Conservation (phyloP, 352 stramenopile genomes). For the Phytophthora quininea region DNA sequence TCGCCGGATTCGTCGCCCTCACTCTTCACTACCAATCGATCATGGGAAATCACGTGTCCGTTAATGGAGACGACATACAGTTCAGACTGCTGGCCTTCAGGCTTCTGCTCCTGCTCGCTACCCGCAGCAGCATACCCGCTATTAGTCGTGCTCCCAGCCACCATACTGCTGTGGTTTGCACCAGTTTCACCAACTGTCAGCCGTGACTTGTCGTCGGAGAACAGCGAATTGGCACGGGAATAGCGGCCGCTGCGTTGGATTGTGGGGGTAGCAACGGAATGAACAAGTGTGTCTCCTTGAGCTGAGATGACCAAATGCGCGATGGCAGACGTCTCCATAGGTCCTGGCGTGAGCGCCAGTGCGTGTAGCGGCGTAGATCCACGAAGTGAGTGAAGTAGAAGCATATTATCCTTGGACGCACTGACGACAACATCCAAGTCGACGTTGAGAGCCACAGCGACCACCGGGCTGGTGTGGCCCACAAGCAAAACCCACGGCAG, state of each 20-base stretch:
- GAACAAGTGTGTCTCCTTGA: constrained; percentile 73
- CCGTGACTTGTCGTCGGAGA: constrained; percentile 51
- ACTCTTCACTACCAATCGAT: constrained; percentile 48
- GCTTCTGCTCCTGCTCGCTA: constrained; percentile 24
- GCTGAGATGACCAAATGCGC: constrained; percentile 80
- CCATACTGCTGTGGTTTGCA: constrained; percentile 41
- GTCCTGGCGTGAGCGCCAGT: constrained; percentile 58
- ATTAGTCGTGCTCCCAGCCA: constrained; percentile 39
- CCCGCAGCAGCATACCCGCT: constrained; percentile 38
- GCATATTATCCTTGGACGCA: constrained; percentile 74
- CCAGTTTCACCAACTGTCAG: constrained; percentile 40
- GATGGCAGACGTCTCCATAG: constrained; percentile 54
- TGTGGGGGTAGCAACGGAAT: constrained; percentile 58
- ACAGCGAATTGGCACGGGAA: constrained; percentile 46
- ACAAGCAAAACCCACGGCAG: constrained; percentile 83
- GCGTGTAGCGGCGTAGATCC: constrained; percentile 76
- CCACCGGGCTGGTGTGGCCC: constrained; percentile 78
- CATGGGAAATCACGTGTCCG: constrained; percentile 70
- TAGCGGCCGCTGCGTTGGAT: constrained; percentile 38
- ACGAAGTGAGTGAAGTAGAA: constrained; percentile 80
- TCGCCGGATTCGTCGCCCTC: constrained; percentile 30
- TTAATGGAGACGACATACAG: constrained; percentile 87
- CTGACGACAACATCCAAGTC: constrained; percentile 86
- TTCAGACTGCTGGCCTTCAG: constrained; percentile 64
- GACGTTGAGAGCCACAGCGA: constrained; percentile 82